Evolutionary conservation across 106 monocot species (phyloP).

Genomic region (Alisma plantagoaquatica): DNA sequence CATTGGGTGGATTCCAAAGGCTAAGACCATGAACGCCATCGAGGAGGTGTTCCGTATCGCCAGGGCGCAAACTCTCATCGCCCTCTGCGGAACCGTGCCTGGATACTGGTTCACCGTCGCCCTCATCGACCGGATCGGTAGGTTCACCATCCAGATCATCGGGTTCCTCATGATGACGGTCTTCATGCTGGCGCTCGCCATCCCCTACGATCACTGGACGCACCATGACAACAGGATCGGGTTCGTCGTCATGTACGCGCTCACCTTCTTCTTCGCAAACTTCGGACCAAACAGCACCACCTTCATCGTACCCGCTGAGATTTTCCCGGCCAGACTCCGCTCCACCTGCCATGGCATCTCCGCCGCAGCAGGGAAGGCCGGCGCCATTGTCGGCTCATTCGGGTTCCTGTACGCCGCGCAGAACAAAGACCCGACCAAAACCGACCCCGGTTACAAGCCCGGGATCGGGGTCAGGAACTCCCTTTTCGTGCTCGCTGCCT

Average conservation of each 20-base stretch:
- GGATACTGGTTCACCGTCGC: slow-evolving; percentile 26
- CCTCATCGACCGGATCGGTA: slow-evolving; percentile 10
- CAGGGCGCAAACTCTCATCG: slow-evolving; percentile 20
- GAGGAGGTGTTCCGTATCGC: slow-evolving; percentile 18
- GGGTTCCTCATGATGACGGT: slow-evolving; percentile 18
- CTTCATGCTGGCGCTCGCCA: slow-evolving; percentile 12
- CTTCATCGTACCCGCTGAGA: slow-evolving; percentile 78
- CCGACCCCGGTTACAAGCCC: slow-evolving; percentile 4
- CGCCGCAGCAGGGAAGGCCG: slow-evolving; percentile 48
- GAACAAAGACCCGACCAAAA: slow-evolving; percentile 4
- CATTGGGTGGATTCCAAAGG: slow-evolving; percentile 12
- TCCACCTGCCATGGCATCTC: slow-evolving; percentile 82
- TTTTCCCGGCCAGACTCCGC: slow-evolving; percentile 71
- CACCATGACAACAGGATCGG: slow-evolving; percentile 22
- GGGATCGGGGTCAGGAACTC: slow-evolving; percentile 21
- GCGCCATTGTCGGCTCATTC: slow-evolving; percentile 18
- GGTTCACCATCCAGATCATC: slow-evolving; percentile 16
- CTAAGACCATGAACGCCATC: slow-evolving; percentile 13
- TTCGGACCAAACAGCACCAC: slow-evolving; percentile 81
- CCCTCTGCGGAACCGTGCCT: slow-evolving; percentile 20
- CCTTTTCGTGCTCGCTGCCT: slow-evolving; percentile 18
- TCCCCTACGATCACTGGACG: slow-evolving; percentile 16
- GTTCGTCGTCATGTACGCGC: slow-evolving; percentile 57
- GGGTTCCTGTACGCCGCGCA: slow-evolving; percentile 23
- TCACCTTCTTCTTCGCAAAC: slow-evolving; percentile 88